Evolutionary conservation across 1,284 basidiomycete genomes (phyloP), one percentile per base, ranked within the genome.

Genomic region (Psilocybe mexicana): DNA sequence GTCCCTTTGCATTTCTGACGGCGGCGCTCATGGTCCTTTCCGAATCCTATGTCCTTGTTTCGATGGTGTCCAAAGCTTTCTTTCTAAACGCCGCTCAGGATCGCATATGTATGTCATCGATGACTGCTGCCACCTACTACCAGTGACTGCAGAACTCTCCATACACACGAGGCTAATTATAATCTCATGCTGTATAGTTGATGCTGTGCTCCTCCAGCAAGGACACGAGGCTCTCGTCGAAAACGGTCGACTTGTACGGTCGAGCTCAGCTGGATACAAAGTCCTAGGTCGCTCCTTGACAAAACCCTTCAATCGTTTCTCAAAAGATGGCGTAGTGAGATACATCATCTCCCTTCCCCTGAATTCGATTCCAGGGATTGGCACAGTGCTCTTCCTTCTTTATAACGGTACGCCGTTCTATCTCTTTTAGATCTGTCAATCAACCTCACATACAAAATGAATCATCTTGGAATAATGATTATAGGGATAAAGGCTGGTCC

Each of bases 321-420:
- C 68, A 55, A 71, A 68, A 43, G 74, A 72, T 18, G 70, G 72
- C 11, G 42, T 75, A 33, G 24, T 73, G 52, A 70, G 75, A 73
- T 87, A 87, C 63, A 59, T 86, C 43, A 58, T 85, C 36, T 79
- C 83, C 0, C 74, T 87, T 2, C 86, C 85, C 11, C 74, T 87
- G 45, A 90, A 90, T 71, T 73, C 85, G 43, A 79, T 92, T 35
- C 89, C 89, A 0, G 76, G 83, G 8, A 76, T 90, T 35, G 88
- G 88, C 7, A 89, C 88, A 0, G 80, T 76, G 6, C 70, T 86
- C 59, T 91, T 91, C 74, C 66, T 85, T 44, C 59, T 82, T 18
- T 79, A 78, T 65, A 83, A 83, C 57, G 80, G 80, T 70, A 59
- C 38, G 67, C 57, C n/a, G 26, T 6, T 8, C 24, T 12, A 38